A percentile compares a stretch with the other conserved stretches of the same genome.
Evolutionary conservation across 805 yeast genomes (phyloP).

Genomic region (Lachancea fermentati): DNA sequence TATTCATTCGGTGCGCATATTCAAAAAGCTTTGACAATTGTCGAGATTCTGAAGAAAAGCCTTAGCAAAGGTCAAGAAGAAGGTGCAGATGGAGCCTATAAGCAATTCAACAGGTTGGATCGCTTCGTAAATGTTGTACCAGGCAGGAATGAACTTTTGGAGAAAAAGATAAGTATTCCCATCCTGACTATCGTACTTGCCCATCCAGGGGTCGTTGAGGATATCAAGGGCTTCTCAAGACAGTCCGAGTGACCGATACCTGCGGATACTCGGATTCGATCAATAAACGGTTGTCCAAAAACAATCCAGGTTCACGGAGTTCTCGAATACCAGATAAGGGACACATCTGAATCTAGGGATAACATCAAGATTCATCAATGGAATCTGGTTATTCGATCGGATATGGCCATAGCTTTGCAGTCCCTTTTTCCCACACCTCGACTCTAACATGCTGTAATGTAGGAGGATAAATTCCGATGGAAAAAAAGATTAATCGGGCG

Average conservation of each 20-base stretch:
- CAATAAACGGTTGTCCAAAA: too few species aligned
- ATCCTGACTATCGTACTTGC: slow-evolving; percentile 15
- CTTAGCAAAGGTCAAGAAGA: slow-evolving; percentile 1
- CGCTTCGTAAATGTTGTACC: slow-evolving; percentile 16
- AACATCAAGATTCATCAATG: too few species aligned
- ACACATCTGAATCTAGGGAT: too few species aligned
- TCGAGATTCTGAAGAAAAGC: slow-evolving; percentile 21
- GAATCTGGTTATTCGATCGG: too few species aligned
- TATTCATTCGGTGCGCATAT: slow-evolving; percentile 27
- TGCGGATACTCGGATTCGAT: too few species aligned
- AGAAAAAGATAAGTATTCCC: slow-evolving; percentile 21
- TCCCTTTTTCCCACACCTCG: too few species aligned
- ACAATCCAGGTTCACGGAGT: too few species aligned
- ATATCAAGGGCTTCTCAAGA: slow-evolving; percentile 9
- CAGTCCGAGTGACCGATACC: neutral
- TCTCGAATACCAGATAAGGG: too few species aligned
- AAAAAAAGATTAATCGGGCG: neutral
- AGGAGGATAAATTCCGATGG: neutral
- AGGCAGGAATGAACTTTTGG: slow-evolving; percentile 26
- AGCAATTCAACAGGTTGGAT: slow-evolving; percentile 24
- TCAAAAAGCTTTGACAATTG: slow-evolving; percentile 22
- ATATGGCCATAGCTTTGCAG: too few species aligned
- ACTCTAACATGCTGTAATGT: too few species aligned
- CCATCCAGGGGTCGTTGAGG: slow-evolving; percentile 6
- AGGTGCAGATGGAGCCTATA: neutral